Evolutionary conservation across 768 basidiomycete genomes (phyloP), one percentile per base, ranked within the genome.

Genomic region (Mycena galopus): DNA sequence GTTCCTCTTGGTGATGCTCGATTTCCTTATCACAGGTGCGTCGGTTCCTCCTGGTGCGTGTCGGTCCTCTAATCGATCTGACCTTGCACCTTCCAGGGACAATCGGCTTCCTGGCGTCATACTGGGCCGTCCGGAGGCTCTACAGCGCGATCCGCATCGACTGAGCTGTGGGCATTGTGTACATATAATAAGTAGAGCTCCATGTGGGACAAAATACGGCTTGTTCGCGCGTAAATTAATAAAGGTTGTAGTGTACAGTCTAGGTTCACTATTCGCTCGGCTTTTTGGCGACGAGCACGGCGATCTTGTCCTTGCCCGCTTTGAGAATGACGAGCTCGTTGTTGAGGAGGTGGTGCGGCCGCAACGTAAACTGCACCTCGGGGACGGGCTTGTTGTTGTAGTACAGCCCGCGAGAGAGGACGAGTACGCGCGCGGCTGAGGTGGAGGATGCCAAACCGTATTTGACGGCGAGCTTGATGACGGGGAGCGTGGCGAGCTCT

Each of bases 71-170:
- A 25, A 23, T 27, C 23, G 35, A 62, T 51, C 21, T 21, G 7
- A 66, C 37, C 50, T 55, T 17, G n/a, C n/a, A 16, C 23, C 39
- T n/a, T n/a, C 47, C 77, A 92, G 95, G 95, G 44, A 93, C 95
- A 14, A 95, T 98, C 75, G 96, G 96, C 12, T 98, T 96, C 86
- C 85, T 96, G 47, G 93, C 96, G 25, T 90, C 93, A 6, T 97
- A 96, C 76, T 97, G 94, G 92, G 95, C 94, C n/a, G 89, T 98
- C 50, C 87, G 93, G 71, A 89, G 86, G 81, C 82, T 98, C 68
- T 98, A 98, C 80, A 88, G 88, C 68, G 90, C 94, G 33, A 94
- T 96, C 73, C 91, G 95, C 44, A 89, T 95, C 61, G 94, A 96
- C 82, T 89, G 21, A 58, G 66, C 17, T 39, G 37, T 7, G 68